Base-by-base conservation (phyloP, 345 rosid genomes). In the Sonneratia alba region DNA sequence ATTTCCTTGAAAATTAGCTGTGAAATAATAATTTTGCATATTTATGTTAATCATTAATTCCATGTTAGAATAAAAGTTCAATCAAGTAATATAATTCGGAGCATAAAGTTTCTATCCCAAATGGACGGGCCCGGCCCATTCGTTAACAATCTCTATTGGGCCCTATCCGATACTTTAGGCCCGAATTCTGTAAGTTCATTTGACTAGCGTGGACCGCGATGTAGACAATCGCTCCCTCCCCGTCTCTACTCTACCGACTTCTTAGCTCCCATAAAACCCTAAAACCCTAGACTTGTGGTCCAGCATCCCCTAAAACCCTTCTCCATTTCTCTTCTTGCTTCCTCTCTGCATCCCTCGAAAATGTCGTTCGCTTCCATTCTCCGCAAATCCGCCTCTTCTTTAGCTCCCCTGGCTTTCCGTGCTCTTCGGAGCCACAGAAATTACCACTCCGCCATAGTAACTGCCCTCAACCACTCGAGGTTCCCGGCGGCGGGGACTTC, bases 311-410 rank as follows among this genome's bases (percentile, higher is more conserved):
- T 71, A 56, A 49, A 40, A 42, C 32, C 51, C 67, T 47, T n/a
- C 15, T 13, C 40, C 57, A 19, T 38, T 56, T 42, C 66, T 36
- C n/a, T 48, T 42, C 65, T 19, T 47, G 18, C 13, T 43, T 36
- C 32, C 22, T 36, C 56, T 15, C 56, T 45, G 45, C 73, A 49
- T 27, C 14, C 6, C 40, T 13, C 9, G 51, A 10, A 47, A 47
- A 47, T 47, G 51, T 9, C 51, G 51, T 47, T 47, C 51, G 15
- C 51, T 47, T 47, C 51, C 51, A 47, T 47, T 69, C 43, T 86
- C 63, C 87, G 87, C 67, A 86, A 81, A 67, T 81, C 89, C 36
- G 83, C 84, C 34, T 61, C 80, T 68, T 75, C 83, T 8, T 61
- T 82, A 49, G 81, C 74, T 18, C 84, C 88, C 19, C 68, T 81